Evolutionary conservation across 768 basidiomycete genomes (phyloP), one percentile per base, ranked within the genome.

Genomic region (Boletus edulis): DNA sequence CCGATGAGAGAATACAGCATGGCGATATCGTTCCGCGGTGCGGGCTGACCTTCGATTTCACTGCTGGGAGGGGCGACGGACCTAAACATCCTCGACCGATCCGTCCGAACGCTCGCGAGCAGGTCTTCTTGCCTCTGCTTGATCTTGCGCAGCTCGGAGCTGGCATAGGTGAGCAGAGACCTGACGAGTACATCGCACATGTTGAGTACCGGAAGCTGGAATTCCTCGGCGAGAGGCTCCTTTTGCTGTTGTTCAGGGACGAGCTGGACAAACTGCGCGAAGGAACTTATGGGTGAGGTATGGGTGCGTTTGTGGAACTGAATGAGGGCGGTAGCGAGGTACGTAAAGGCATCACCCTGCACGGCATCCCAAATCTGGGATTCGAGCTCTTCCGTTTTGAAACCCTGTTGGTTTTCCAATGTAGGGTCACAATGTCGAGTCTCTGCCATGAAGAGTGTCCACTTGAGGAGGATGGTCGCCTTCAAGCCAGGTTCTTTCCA

Each of bases 111-210:
- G 57, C 76, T 84, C 1, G 87, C 85, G 42, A 91, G 76, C 4
- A 87, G 77, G 66, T 97, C 94, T 69, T 96, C 94, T 67, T 97
- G 94, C 31, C 87, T 75, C 58, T 94, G 90, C 64, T 93, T 91
- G 67, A 97, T 88, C 69, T 91, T 91, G 35, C 88, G 81, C 35
- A 91, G 76, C 67, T 90, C 89, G 0, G 89, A 89, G 8, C 87
- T 89, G 3, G 89, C 88, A 56, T 89, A 85, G 0, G 81, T 84
- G 65, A 91, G 84, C 29, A 89, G 70, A 8, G 84, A 84, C 42
- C 87, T 80, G 24, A 94, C 71, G 13, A 94, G 81, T 1, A 76
- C 75, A 65, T 94, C 94, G 57, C 90, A 85, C 7, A 80, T 77
- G 32, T 79, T 73, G 18, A 94, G 71, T 11, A 94, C 72, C 14